A percentile compares a stretch with the other conserved stretches of the same genome.
Evolutionary conservation across 1,139 yeast species (phyloP).

Genomic region (Yamadazyma trypodendri): DNA sequence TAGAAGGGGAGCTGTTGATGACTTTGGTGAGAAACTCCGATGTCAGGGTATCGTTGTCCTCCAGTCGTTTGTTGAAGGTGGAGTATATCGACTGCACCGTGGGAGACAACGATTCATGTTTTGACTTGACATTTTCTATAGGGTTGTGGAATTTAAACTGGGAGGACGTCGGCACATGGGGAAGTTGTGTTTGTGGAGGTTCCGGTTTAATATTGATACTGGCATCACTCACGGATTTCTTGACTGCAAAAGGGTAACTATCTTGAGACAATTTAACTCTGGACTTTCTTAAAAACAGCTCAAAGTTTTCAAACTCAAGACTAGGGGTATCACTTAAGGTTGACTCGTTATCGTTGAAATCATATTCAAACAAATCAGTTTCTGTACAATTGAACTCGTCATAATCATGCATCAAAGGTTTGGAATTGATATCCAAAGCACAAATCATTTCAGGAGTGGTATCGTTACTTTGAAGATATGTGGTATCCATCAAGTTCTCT

Average conservation of each 20-base stretch:
- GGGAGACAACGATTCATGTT: conserved; percentile 24
- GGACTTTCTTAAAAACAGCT: conserved; percentile 34
- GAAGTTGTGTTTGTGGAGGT: conserved; percentile 2
- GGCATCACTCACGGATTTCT: conserved; percentile 21
- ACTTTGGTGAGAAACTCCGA: conserved; percentile 21
- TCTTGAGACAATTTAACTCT: conserved; percentile 27
- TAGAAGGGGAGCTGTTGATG: conserved; percentile 11
- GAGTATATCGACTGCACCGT: conserved; percentile 30
- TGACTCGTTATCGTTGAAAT: conserved; percentile 14
- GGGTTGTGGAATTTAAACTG: conserved; percentile 39
- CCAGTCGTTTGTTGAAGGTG: background rate
- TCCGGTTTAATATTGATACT: conserved; percentile 7
- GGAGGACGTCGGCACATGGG: background rate
- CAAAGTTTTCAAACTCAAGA: conserved; percentile 27
- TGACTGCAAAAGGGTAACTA: conserved; percentile 33
- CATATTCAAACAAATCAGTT: conserved; percentile 5
- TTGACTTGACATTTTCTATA: conserved; percentile 25
- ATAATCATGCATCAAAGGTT: conserved; percentile 4
- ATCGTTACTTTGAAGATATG: conserved; percentile 11
- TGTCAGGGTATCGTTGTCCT: background rate
- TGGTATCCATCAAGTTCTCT: conserved; percentile 11
- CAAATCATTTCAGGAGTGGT: conserved; percentile 11
- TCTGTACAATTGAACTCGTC: background rate
- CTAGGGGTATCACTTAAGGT: conserved; percentile 13
- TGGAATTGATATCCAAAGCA: conserved; percentile 6